These are phyloP conservation scores for Isoetes taiwanensis DNA, from an alignment of 75 land plant species.

Conservation along the genomic window DNA sequence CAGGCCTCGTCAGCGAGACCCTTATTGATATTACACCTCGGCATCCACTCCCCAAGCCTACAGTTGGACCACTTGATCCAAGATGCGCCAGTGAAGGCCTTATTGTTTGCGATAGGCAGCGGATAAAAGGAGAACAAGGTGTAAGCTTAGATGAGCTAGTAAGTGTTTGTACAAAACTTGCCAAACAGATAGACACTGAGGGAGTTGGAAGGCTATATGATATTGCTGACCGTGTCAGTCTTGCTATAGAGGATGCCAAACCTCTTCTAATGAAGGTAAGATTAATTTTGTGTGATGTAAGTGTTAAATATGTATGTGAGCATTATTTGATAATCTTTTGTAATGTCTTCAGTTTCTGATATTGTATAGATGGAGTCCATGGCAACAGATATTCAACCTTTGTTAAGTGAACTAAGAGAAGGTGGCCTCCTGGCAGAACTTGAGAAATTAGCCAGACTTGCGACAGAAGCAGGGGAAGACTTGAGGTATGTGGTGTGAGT, in stretches of 20 bases:
- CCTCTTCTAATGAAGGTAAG: conserved; percentile 80
- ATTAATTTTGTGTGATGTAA: no score
- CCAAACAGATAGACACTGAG: conserved; percentile 57
- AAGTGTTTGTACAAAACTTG: conserved; percentile 70
- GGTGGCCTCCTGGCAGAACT: conserved; percentile 75
- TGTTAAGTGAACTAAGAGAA: conserved; percentile 60
- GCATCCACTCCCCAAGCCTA: conserved; percentile 55
- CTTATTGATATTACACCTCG: conserved; percentile 81
- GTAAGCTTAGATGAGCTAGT: conserved; percentile 88
- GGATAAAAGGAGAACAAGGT: conserved; percentile 72
- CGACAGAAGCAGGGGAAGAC: conserved; percentile 56
- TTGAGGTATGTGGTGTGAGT: no score
- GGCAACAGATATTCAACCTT: conserved; percentile 77
- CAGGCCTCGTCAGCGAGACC: conserved; percentile 92
- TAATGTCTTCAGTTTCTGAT: no score
- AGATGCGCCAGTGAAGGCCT: conserved; percentile 64
- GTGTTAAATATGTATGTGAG: no score
- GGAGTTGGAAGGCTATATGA: conserved; percentile 43
- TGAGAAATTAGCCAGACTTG: conserved; percentile 54
- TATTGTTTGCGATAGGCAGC: conserved; percentile 82
- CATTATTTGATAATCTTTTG: no score
- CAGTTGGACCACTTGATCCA: conserved; percentile 65
- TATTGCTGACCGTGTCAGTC: conserved; percentile 57
- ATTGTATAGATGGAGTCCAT: conserved; percentile 72
- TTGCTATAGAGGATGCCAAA: conserved; percentile 59